Conservation (phyloP, 169 alveolate species). For the Babesia bigemina region DNA sequence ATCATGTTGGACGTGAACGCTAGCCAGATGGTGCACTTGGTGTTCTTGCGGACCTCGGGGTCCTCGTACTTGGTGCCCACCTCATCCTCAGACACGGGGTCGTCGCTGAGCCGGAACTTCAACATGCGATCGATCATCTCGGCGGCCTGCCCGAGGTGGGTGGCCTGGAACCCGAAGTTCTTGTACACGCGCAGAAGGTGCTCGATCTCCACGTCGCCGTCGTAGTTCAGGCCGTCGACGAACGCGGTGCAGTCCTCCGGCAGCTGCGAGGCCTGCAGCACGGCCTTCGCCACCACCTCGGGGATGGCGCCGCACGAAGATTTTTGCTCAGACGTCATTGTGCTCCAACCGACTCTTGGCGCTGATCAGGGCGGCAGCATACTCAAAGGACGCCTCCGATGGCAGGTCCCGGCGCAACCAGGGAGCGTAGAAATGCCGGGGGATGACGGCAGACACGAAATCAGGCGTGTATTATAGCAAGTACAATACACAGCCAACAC, state of each 20-base stretch:
- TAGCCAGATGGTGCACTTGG: conserved; percentile 92
- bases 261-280: conserved; percentile 57
- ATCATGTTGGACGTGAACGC: conserved; percentile 97
- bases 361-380: not conserved
- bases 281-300: conserved; percentile 54
- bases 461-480: too few species aligned
- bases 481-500: too few species aligned
- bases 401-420: not conserved
- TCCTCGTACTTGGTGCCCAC: conserved; percentile 63
- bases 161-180: conserved; percentile 78
- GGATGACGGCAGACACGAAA: too few species aligned
- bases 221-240: conserved; percentile 70
- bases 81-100: conserved; percentile 46
- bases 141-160: conserved; percentile 77
- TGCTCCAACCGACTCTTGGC: not conserved
- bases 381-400: not conserved
- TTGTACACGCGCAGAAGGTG: conserved; percentile 67
- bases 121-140: conserved; percentile 78
- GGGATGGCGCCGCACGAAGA: conserved; percentile 13
- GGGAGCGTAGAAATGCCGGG: not conserved
- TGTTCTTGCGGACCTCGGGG: conserved; percentile 79
- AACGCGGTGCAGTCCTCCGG: conserved; percentile 66
- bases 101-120: conserved; percentile 61
- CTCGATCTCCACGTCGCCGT: conserved; percentile 61
- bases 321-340: not conserved